These are phyloP conservation scores for Raphanus hybrid DNA, from an alignment of 441 rosid species.

Conservation along the genomic window DNA sequence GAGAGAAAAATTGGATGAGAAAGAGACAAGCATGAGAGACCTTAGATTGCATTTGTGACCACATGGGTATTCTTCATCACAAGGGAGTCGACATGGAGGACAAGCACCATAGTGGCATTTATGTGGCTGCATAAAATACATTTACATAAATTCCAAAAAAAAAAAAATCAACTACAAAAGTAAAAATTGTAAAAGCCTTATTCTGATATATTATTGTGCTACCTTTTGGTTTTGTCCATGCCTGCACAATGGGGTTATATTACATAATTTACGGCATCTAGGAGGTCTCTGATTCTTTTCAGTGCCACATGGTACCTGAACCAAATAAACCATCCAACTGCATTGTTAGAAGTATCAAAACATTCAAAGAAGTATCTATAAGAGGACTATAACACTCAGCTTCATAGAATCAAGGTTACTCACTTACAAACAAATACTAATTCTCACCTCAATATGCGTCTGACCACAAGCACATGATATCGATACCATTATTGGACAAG, in stretches of 20 bases:
- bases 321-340: conserved; percentile 15
- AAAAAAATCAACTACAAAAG: conserved; percentile 5
- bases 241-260: conserved; percentile 67
- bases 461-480: conserved; percentile 87
- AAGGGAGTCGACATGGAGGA: conserved; percentile 73
- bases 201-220: conserved; percentile 25
- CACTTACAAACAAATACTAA: conserved; percentile 20
- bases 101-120: conserved; percentile 96
- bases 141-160: not conserved
- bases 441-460: conserved; percentile 80
- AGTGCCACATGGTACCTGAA: conserved; percentile 94
- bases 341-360: conserved; percentile 1
- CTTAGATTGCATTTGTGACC: conserved; percentile 82
- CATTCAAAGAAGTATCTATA: not conserved
- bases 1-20: conserved; percentile 5
- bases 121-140: conserved; percentile 62
- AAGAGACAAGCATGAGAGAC: conserved; percentile 46
- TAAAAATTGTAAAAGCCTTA: not conserved
- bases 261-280: conserved; percentile 78
- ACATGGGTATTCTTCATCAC: conserved; percentile 86
- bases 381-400: not conserved
- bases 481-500: conserved; percentile 89
- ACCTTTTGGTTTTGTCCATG: conserved; percentile 78
- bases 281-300: conserved; percentile 94
- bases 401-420: not conserved